Conservation (phyloP, 805 yeast species). For the Saturnispora gosingensis region DNA sequence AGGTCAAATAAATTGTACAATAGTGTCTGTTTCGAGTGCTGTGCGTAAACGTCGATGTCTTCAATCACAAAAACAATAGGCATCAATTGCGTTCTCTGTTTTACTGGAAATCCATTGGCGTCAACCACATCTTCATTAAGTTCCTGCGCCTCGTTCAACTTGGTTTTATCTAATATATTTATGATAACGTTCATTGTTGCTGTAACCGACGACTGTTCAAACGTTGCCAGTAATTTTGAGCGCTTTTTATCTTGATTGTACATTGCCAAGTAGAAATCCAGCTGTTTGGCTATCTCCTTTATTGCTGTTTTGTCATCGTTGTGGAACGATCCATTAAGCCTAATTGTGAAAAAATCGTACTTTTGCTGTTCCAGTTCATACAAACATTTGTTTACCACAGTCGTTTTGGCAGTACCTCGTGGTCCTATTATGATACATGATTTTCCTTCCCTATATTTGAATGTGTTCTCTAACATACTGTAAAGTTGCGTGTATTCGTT, state of each 20-base stretch:
- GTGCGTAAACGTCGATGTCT: conserved; percentile 73
- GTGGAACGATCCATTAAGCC: conserved; percentile 64
- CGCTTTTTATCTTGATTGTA: conserved; percentile 14
- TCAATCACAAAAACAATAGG: conserved; percentile 76
- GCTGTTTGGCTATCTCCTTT: conserved; percentile 75
- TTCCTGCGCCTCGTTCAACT: conserved; percentile 12
- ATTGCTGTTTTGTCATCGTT: conserved; percentile 71
- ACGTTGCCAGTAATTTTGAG: conserved; percentile 12
- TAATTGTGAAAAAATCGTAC: conserved; percentile 51
- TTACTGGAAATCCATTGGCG: conserved; percentile 16
- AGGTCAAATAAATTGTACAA: conserved; percentile 83
- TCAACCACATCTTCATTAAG: conserved; percentile 15
- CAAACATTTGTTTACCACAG: conserved; percentile 51
- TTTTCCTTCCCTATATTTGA: conserved; percentile 64
- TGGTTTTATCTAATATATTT: conserved; percentile 37
- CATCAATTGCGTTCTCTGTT: conserved; percentile 24
- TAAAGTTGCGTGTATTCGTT: conserved; percentile 42
- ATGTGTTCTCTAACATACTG: conserved; percentile 51
- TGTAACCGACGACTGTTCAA: conserved; percentile 45
- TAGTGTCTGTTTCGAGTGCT: conserved; percentile 66
- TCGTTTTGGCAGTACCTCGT: conserved; percentile 65
- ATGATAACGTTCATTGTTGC: conserved; percentile 56
- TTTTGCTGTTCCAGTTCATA: conserved; percentile 30
- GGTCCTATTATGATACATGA: conserved; percentile 79
- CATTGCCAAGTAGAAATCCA: conserved; percentile 37